A percentile compares a stretch with the other conserved stretches of the same genome.
Conservation (phyloP, 2,329 filamentous ascomycete species). For the Fusarium lyarnte region DNA sequence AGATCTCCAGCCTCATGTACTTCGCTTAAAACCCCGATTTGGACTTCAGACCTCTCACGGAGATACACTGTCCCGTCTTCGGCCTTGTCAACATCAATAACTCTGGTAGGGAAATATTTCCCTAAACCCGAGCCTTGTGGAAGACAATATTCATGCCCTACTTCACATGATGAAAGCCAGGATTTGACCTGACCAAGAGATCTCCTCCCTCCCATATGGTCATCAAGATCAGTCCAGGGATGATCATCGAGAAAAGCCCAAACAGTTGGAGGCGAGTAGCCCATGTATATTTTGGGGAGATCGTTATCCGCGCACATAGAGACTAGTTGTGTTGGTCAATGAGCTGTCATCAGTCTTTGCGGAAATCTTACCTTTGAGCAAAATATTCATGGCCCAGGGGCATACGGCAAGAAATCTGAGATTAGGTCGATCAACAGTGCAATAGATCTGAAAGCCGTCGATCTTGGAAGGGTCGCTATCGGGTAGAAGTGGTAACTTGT, state of each 20-base stretch:
- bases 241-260: too few relatives aligned
- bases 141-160: background rate
- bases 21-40: rapidly evolving
- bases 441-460: too few relatives aligned
- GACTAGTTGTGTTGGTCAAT: background rate
- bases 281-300: too few relatives aligned
- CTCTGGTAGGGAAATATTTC: background rate
- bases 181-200: background rate
- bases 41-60: background rate
- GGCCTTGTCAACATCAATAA: background rate
- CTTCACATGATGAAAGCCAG: background rate
- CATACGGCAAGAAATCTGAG: too few relatives aligned
- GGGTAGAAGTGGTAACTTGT: too few relatives aligned
- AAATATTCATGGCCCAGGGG: too few relatives aligned
- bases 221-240: background rate
- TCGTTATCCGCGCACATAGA: background rate
- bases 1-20: rapidly evolving
- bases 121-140: rapidly evolving
- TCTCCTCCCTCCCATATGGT: rapidly evolving
- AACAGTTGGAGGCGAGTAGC: too few relatives aligned
- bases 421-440: too few relatives aligned
- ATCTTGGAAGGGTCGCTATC: too few relatives aligned
- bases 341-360: rapidly evolving
- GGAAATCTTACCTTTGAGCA: too few relatives aligned
- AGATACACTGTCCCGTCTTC: background rate